phyloP scores from a whole-genome alignment of 371 early-diverging fungal genomes.

The Synchytrium microbalum region DNA sequence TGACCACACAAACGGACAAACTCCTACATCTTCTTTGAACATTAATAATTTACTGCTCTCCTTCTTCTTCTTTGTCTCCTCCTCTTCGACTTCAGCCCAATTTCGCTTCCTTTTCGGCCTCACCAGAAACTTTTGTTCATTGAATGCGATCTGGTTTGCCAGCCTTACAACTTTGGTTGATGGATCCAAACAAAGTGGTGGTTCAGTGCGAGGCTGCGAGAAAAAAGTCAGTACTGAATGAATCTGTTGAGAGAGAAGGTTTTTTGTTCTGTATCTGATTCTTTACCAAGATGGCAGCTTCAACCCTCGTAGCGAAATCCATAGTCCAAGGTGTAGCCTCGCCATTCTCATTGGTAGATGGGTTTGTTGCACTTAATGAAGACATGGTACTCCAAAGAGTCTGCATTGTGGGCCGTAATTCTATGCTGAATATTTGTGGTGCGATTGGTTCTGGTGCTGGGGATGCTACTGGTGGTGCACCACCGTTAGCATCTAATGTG shows the following conservation, averaged over 20 bases:
- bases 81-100: conserved; percentile 26
- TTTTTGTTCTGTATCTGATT: not conserved
- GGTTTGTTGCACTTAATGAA: not conserved
- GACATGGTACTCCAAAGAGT: conserved; percentile 15
- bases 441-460: not conserved
- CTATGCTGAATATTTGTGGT: conserved; percentile 10
- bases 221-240: not conserved
- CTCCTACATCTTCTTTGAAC: conserved; percentile 25
- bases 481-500: too few species aligned
- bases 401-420: conserved; percentile 13
- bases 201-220: conserved; percentile 14
- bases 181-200: conserved; percentile 27
- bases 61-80: conserved; percentile 18
- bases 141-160: conserved; percentile 18
- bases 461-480: conserved; percentile 5
- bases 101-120: conserved; percentile 17
- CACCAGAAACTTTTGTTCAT: conserved; percentile 21
- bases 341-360: not conserved
- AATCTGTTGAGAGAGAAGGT: not conserved
- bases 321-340: conserved; percentile 12
- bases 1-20: conserved; percentile 2
- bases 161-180: conserved; percentile 12
- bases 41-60: conserved; percentile 22
- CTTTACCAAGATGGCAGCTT: conserved; percentile 18
- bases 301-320: conserved; percentile 15